These are phyloP conservation scores for Hypocrella siamensis DNA, from an alignment of 2,329 filamentous ascomycete genomes.

Conservation along the genomic window DNA sequence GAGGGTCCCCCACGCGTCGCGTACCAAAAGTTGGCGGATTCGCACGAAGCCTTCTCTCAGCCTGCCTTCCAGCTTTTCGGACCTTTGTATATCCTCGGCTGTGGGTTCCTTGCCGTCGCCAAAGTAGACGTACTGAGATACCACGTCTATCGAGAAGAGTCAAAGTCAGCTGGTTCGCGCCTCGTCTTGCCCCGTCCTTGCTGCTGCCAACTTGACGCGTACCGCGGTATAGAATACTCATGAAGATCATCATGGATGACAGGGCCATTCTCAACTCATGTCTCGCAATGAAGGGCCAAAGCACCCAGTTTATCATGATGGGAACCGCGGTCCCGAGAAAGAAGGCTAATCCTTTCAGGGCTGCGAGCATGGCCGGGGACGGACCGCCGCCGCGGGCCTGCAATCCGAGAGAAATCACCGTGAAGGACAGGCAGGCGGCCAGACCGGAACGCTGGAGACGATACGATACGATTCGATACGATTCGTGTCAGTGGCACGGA, in stretches of 20 bases:
- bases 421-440: conserved; percentile 41
- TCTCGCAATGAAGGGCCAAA: conserved; percentile 46
- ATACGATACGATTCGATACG: conserved; percentile 3
- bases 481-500: neutral
- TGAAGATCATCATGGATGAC: conserved; percentile 40
- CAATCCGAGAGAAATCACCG: conserved; percentile 32
- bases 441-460: conserved; percentile 32
- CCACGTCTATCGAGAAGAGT: conserved; percentile 28
- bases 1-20: conserved; percentile 16
- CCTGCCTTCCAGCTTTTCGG: conserved; percentile 42
- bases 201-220: conserved; percentile 4
- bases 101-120: conserved; percentile 35
- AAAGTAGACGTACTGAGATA: conserved; percentile 44
- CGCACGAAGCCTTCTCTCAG: conserved; percentile 44
- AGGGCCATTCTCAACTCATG: conserved; percentile 40
- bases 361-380: conserved; percentile 24
- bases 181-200: neutral
- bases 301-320: conserved; percentile 39
- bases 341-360: conserved; percentile 32
- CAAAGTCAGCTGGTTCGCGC: too few relatives aligned
- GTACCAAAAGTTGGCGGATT: conserved; percentile 39
- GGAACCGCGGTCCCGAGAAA: conserved; percentile 37
- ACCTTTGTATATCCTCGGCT: conserved; percentile 31
- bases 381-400: conserved; percentile 14
- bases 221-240: conserved; percentile 41